Evolutionary conservation across 805 yeast genomes (phyloP), one percentile per base, ranked within the genome.

Genomic region (Yarrowia sp.): DNA sequence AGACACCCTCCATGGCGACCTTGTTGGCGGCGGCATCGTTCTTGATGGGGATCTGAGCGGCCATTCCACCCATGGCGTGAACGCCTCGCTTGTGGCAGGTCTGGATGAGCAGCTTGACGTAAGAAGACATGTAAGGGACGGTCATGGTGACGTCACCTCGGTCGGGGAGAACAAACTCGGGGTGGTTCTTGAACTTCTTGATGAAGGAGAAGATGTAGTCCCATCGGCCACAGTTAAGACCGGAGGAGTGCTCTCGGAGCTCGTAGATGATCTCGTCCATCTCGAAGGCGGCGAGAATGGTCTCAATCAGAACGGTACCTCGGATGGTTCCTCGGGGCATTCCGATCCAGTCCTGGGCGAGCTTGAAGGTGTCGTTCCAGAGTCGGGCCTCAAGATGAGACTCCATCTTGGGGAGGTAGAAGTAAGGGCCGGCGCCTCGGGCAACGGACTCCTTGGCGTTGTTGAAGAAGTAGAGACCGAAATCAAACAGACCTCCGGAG

Each of bases 41-140:
- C 80, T 86, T 86, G 79, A 86, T 86, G 50, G 90, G 90, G 71
- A 86, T 86, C 76, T 85, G 89, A 14, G 90, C 90, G 66, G 90
- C 90, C 90, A 86, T 86, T 66, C 90, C 90, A 62, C 90, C 90
- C 83, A 86, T 84, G 53, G 90, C 90, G 72, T 86, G 89, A 48
- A 86, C 90, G 68, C 87, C 87, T 70, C 91, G 83, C 76, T 80
- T 80, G 78, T 86, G 90, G 73, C 88, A 84, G 65, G 89, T 86
- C 78, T 86, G 77, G 71, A 87, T 86, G 73, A 86, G 80, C 68
- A 86, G 79, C 70, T 81, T 81, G 68, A 86, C 90, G 72, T 86
- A 86, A 28, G 86, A 77, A 35, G 84, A 77, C 90, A 86, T 86
- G 77, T 86, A 86, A 43, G 89, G 89, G 18, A 86, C 85, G 71